Evolutionary conservation across 768 basidiomycete species (phyloP).

Genomic region (Nidula microcarpa): DNA sequence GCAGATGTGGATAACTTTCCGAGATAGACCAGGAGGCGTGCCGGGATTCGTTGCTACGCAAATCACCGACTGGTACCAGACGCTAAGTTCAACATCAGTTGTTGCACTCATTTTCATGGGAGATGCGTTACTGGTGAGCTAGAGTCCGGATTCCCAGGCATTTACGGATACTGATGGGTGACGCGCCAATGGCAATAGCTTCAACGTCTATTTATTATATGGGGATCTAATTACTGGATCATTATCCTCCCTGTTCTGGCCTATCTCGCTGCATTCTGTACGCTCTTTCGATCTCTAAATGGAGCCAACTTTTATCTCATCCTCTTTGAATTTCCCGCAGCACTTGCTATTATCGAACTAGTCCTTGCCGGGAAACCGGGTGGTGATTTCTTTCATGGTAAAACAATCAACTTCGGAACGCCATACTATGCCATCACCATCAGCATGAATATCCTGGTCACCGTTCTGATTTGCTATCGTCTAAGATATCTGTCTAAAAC

Average conservation of each 20-base stretch:
- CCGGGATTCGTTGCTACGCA: conserved; percentile 19
- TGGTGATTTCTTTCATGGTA: conserved; percentile 36
- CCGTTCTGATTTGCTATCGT: conserved; percentile 33
- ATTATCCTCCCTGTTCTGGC: conserved; percentile 19
- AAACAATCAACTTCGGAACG: conserved; percentile 30
- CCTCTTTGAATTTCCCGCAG: conserved; percentile 14
- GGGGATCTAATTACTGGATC: conserved; percentile 17
- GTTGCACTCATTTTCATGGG: conserved; percentile 26
- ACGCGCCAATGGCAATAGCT: conserved; percentile 11
- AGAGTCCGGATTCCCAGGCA: background rate
- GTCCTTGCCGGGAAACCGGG: conserved; percentile 31
- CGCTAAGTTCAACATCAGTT: conserved; percentile 20
- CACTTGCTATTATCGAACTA: conserved; percentile 36
- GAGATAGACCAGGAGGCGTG: conserved; percentile 19
- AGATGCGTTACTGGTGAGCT: conserved; percentile 23
- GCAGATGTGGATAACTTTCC: conserved; percentile 26
- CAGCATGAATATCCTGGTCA: conserved; percentile 37
- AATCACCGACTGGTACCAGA: conserved; percentile 26
- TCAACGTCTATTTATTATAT: conserved; percentile 26
- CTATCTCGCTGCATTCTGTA: conserved; percentile 23
- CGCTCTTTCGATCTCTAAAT: conserved; percentile 2
- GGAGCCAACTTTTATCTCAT: background rate
- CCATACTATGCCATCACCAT: conserved; percentile 39
- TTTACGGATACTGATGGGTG: background rate
- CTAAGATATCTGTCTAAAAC: conserved; percentile 25